Evolutionary conservation across 1,284 basidiomycete genomes (phyloP), one percentile per base, ranked within the genome.

Genomic region (Coniferiporia sulphurascens): DNA sequence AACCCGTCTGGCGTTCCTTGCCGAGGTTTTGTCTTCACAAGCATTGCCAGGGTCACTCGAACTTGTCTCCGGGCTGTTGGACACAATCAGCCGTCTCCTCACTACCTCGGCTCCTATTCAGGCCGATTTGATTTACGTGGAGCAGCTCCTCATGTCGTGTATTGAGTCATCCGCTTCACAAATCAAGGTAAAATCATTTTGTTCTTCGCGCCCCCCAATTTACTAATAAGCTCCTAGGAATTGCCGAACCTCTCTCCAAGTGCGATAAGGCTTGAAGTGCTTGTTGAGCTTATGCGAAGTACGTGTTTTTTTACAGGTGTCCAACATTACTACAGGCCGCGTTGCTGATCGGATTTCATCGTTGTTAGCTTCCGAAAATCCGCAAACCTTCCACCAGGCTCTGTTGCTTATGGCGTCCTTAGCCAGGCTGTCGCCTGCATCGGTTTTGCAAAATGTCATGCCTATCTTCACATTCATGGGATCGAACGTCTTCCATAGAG

Each of bases 401-500:
- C 77, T 99, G 2, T 78, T 98, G n/a, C 80, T 98, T 32, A 88
- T 98, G 71, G 87, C 94, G 2, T 88, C 82, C 63, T 76, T 99
- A 54, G 91, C 94, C 1, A 82, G 86, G 35, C 77, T 98, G 48
- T 87, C 89, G 0, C 95, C 95, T 0, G 93, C 96, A 61, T 89
- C 92, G 7, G 93, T 97, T 13, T 78, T 98, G 34, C 93, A 93
- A 71, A 95, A 97, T 67, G 84, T 98, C 62, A 98, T 99, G 94
- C 95, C 97, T 5, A 89, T 99, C 59, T 98, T 99, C 76, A 98
- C 96, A 0, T 99, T 98, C 76, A 98, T 99, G 89, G 96, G 97
- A 32, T 91, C 93, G 7, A 94, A 94, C 61, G 88, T 98, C 21
- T 89, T 99, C 75, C 95, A 98, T 71, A 83, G 95, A 49, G 97